Evolutionary conservation across 495 filamentous ascomycete species (phyloP).

Genomic region (Talaromyces wortmannii): DNA sequence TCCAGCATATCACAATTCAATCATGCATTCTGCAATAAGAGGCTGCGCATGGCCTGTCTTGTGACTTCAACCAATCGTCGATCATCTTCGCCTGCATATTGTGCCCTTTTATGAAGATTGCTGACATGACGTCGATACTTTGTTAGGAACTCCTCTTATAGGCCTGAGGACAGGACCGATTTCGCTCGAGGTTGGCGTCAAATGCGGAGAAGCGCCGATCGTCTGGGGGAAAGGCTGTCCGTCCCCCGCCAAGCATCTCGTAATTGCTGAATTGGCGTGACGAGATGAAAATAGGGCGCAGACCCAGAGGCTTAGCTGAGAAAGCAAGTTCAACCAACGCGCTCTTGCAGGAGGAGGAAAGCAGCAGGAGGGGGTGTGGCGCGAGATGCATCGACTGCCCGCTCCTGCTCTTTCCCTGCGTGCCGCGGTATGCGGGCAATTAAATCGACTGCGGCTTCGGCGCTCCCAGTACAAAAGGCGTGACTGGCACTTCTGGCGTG

Average conservation of each 20-base stretch:
- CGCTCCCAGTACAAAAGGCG: neutral
- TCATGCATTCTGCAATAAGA: too few relatives aligned
- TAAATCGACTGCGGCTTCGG: neutral
- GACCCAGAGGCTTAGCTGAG: neutral
- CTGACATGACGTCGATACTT: too few relatives aligned
- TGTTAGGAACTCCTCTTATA: too few relatives aligned
- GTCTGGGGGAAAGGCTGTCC: neutral
- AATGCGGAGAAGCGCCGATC: neutral
- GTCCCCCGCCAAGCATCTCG: neutral
- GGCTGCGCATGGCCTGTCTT: too few relatives aligned
- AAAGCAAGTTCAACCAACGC: neutral
- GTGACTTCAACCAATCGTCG: too few relatives aligned
- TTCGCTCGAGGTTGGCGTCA: too few relatives aligned
- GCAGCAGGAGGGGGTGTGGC: too few relatives aligned
- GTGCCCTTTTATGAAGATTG: too few relatives aligned
- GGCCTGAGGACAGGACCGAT: too few relatives aligned
- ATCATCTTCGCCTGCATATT: too few relatives aligned
- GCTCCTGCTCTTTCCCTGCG: neutral
- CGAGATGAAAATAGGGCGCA: neutral
- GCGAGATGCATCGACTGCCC: too few relatives aligned
- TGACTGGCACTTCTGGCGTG: neutral
- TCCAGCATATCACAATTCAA: too few relatives aligned
- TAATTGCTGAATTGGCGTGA: neutral
- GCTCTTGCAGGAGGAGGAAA: neutral
- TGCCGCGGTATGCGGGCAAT: neutral